phyloP scores from a whole-genome alignment of 2,329 filamentous ascomycete species.

The Pseudogymnoascus destructans region DNA sequence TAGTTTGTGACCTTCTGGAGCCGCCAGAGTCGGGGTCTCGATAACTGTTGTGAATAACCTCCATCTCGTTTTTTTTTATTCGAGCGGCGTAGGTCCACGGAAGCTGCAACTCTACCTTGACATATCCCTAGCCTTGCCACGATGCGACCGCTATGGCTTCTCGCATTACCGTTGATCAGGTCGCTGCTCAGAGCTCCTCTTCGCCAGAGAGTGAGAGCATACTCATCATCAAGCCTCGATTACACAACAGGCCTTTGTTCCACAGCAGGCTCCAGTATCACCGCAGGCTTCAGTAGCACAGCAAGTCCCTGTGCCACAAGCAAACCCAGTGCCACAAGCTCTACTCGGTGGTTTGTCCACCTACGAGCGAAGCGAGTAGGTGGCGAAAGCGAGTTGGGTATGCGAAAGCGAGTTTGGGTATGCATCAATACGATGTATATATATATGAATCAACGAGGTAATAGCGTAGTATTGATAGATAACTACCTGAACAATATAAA shows the following conservation, averaged over 20 bases:
- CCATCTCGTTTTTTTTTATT: neutral
- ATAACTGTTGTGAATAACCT: neutral
- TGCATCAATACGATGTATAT: no score
- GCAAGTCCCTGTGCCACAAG: neutral
- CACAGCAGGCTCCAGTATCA: neutral
- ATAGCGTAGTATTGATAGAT: no score
- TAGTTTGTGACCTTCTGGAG: neutral
- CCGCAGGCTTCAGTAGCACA: neutral
- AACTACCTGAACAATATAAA: no score
- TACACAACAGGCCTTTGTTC: neutral
- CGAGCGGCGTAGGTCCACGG: neutral
- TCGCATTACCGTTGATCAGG: neutral
- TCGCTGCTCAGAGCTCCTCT: neutral
- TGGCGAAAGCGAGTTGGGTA: no score
- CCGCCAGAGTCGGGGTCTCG: neutral
- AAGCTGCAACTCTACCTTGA: neutral
- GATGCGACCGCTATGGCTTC: neutral
- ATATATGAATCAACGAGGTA: no score
- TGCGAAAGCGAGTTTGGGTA: no score
- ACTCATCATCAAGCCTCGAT: neutral
- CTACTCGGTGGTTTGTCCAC: no score
- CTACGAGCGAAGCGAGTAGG: no score
- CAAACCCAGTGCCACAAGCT: neutral
- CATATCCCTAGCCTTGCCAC: neutral
- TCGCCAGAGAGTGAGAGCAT: no score